Conservation (phyloP, 768 basidiomycete species). For the Daedaleopsis nitida region DNA sequence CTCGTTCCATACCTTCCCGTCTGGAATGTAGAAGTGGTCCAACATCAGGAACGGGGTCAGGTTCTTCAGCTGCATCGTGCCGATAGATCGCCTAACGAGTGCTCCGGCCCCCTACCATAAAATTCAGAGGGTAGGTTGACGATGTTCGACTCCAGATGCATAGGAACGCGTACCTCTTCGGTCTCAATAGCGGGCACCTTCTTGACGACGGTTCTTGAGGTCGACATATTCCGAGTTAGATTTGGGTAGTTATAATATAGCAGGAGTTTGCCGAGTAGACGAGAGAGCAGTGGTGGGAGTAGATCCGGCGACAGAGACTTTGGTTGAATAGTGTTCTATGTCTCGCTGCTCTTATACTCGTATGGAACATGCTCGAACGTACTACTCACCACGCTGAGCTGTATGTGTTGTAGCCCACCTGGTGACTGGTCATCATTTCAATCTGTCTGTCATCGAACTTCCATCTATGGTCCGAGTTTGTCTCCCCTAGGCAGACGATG, state of each 20-base stretch:
- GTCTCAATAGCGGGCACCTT: constrained; percentile 78
- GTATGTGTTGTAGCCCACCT: too few species aligned
- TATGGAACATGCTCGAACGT: constrained; percentile 17
- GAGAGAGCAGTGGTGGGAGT: too few species aligned
- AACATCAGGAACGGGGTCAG: constrained; percentile 91
- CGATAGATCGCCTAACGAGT: constrained; percentile 84
- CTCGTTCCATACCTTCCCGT: constrained; percentile 60
- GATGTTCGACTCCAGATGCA: constrained; percentile 1
- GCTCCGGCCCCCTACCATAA: constrained; percentile 73
- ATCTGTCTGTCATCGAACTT: neutral
- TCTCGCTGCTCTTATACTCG: constrained; percentile 2
- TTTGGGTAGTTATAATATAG: neutral
- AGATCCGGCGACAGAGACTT: neutral
- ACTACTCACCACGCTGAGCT: neutral
- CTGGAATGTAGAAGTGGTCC: constrained; percentile 73
- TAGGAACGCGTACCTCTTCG: constrained; percentile 50
- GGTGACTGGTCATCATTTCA: neutral
- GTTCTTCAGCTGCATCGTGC: constrained; percentile 70
- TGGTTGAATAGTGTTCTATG: neutral
- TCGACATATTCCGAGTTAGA: constrained; percentile 34
- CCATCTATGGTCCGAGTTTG: neutral
- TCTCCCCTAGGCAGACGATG: too few species aligned
- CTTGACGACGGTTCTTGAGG: constrained; percentile 73
- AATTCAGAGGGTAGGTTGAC: too few species aligned
- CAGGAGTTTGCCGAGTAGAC: neutral